Conservation (phyloP, 345 rosid species). For the Physaria fendleri region DNA sequence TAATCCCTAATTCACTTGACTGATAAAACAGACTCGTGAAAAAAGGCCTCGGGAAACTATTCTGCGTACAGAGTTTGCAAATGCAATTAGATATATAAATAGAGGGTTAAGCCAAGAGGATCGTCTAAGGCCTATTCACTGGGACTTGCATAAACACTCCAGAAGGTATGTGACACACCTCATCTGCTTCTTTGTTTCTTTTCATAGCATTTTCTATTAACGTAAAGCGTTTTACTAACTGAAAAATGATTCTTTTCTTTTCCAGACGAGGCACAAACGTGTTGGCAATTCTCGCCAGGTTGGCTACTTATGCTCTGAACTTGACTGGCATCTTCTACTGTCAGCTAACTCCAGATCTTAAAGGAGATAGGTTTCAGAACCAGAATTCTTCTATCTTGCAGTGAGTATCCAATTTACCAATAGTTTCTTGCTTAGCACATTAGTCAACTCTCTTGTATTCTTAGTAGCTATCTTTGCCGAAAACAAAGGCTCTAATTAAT, state of each 20-base stretch:
- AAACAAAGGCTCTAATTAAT: background rate
- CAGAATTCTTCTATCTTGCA: constrained; percentile 32
- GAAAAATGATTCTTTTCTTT: background rate
- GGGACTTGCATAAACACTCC: constrained; percentile 78
- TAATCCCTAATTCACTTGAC: constrained; percentile 18
- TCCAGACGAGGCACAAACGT: constrained; percentile 61
- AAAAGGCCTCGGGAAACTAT: constrained; percentile 88
- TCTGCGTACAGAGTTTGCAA: constrained; percentile 76
- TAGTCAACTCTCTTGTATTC: background rate
- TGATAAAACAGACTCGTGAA: constrained; percentile 54
- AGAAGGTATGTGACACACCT: constrained; percentile 43
- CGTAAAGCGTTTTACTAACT: background rate
- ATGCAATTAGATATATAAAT: constrained; percentile 63
- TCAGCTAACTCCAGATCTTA: constrained; percentile 40
- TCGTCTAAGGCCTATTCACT: constrained; percentile 72
- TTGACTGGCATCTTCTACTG: constrained; percentile 74
- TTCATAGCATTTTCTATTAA: constrained; percentile 6
- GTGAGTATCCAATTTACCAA: constrained; percentile 43
- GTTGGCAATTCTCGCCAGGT: constrained; percentile 56
- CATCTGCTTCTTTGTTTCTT: background rate
- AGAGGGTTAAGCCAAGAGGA: constrained; percentile 53
- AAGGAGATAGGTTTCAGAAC: constrained; percentile 34
- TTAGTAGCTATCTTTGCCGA: constrained; percentile 3
- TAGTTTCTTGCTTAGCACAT: constrained; percentile 6
- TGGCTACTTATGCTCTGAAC: constrained; percentile 62